Conservation (phyloP, 331 rosid species). For the Pyrus hybrid region DNA sequence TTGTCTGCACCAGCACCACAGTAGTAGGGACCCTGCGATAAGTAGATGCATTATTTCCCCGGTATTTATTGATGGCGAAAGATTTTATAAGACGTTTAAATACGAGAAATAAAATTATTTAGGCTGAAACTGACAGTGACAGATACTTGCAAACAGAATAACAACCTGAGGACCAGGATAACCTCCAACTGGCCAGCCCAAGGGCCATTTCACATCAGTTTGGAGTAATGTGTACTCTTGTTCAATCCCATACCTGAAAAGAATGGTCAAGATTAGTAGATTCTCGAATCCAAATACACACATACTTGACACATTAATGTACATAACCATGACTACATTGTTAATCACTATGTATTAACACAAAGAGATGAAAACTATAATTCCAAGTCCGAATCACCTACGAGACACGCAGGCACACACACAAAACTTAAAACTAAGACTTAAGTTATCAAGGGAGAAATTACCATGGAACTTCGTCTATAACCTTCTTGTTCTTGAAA, state of each 20-base stretch:
- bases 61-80: neutral
- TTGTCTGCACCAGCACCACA: slow-evolving; percentile 94
- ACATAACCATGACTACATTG: neutral
- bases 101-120: neutral
- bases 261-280: slow-evolving; percentile 11
- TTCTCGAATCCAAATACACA: neutral
- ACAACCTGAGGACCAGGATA: slow-evolving; percentile 99
- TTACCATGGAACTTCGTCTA: slow-evolving; percentile 83
- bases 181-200: slow-evolving; percentile 98
- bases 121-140: neutral
- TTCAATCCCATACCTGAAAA: slow-evolving; percentile 86
- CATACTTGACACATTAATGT: neutral
- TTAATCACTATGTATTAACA: neutral
- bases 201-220: slow-evolving; percentile 84
- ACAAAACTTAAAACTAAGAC: neutral
- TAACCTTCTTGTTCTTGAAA: slow-evolving; percentile 71
- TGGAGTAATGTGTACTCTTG: slow-evolving; percentile 99
- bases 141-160: neutral
- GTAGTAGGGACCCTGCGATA: slow-evolving; percentile 87
- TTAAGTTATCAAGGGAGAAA: neutral
- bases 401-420: neutral
- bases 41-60: neutral
- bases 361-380: neutral
- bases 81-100: neutral
- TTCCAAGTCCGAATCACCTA: neutral